Base-by-base conservation (phyloP, 768 basidiomycete species). In the Amanita rubescens region DNA sequence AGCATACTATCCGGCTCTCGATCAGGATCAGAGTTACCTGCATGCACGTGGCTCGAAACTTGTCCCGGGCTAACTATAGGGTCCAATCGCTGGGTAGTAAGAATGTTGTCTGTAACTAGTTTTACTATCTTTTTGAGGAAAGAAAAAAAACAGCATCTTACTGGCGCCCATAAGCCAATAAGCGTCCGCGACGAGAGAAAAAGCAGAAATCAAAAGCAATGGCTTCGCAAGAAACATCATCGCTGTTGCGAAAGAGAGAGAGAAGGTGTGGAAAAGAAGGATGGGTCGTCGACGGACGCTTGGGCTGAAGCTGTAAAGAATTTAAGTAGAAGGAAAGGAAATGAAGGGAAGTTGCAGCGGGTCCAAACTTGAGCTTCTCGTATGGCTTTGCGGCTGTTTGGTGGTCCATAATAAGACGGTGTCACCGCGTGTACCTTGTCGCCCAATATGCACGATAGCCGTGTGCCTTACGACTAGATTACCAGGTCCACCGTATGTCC, bases 141-240 rank as follows among this genome's bases (percentile, higher is more conserved):
- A 15, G 8, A 15, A 15, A 9, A 5, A 20, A 24, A 3, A n/a
- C 54, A 25, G 24, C 22, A 19, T 55, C 73, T 19, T 30, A 75
- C 75, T 67, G 19, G 64, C 58, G 8, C 71, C 75, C 71, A 74
- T 73, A 43, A 77, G 67, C 72, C 73, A 76, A 59, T 75, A 77
- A 3, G 72, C 75, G 57, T 72, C 66, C 42, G 67, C 68, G 34
- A 67, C 64, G 46, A 68, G 60, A 24, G 61, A 63, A 51, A 70
- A 57, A 42, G 62, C 65, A 22, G 65, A 61, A 53, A 75, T 47
- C 39, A 67, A 53, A 30, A 69, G 49, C 59, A 67, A 55, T 57
- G 61, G 51, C 56, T 65, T 69, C 67, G 68, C 69, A 19, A 41
- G 20, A 20, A 55, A 48, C n/a, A 25, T 49, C 44, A 48, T 45